Percentiles rank a stretch among this genome's conserved stretches.
Conservation (phyloP, 768 basidiomycete species). For the Pisolithus tinctorius region DNA sequence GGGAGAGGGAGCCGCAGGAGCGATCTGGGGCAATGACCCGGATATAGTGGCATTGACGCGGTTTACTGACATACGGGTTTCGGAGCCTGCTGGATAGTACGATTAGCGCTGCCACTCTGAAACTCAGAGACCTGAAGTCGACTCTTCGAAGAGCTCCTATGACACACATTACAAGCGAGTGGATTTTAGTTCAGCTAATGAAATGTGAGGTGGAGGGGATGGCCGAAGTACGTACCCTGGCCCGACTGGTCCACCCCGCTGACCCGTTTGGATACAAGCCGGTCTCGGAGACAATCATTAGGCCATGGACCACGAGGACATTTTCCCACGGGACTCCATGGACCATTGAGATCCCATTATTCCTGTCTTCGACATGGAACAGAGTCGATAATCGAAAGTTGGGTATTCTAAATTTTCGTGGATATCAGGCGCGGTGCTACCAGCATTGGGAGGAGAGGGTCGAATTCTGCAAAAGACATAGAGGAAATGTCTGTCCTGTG, state of each 20-base stretch:
- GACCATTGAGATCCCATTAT: too few species aligned
- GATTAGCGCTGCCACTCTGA: not conserved
- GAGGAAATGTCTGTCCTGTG: too few species aligned
- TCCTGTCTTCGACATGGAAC: too few species aligned
- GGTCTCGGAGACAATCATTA: conserved; percentile 1
- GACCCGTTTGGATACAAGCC: not conserved
- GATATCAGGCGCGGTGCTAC: too few species aligned
- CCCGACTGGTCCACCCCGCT: not conserved
- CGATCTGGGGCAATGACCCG: conserved; percentile 1
- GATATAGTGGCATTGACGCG: conserved; percentile 18
- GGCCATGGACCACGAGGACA: conserved; percentile 5
- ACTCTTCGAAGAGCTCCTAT: conserved; percentile 5
- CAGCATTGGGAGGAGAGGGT: too few species aligned
- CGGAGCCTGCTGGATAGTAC: not conserved
- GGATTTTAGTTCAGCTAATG: not conserved
- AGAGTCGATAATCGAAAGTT: too few species aligned
- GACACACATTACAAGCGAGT: not conserved
- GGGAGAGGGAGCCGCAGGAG: conserved; percentile 6
- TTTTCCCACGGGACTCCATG: not conserved
- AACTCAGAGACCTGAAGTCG: conserved; percentile 5
- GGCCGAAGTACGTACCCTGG: not conserved
- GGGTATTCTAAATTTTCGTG: too few species aligned
- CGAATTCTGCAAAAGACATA: too few species aligned
- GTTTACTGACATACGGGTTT: conserved; percentile 24
- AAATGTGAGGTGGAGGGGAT: not conserved